Evolutionary conservation across 805 yeast genomes (phyloP).

Genomic region (Maudiozyma serrabonitensis): DNA sequence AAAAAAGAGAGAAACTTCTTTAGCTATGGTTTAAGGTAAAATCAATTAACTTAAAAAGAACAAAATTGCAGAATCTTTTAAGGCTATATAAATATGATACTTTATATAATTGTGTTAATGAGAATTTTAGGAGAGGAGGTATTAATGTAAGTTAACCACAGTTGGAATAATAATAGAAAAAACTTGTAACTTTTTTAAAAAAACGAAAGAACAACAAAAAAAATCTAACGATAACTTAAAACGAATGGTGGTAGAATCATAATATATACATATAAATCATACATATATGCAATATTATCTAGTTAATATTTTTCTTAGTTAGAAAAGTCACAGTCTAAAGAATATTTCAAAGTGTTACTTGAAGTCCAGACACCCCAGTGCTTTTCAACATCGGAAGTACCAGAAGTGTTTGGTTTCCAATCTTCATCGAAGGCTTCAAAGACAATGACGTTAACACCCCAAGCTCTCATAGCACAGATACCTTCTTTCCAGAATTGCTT

Average conservation of each 20-base stretch:
- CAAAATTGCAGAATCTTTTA: too few species aligned
- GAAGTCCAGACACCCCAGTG: conserved; percentile 86
- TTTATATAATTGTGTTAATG: too few species aligned
- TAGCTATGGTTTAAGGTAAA: too few species aligned
- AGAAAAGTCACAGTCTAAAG: conserved; percentile 39
- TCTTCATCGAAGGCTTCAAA: conserved; percentile 95
- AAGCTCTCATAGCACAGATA: conserved; percentile 85
- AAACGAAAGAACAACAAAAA: background rate
- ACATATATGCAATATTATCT: background rate
- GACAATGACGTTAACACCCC: conserved; percentile 89
- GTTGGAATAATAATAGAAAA: background rate
- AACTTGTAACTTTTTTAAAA: background rate
- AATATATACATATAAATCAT: background rate
- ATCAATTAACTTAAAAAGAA: too few species aligned
- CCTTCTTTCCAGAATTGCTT: conserved; percentile 76
- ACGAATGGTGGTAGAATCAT: background rate
- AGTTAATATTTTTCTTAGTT: background rate
- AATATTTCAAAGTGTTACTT: conserved; percentile 35
- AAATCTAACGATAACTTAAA: background rate
- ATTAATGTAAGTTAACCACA: background rate
- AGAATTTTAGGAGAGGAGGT: background rate
- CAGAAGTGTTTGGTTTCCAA: conserved; percentile 91
- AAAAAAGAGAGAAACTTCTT: too few species aligned
- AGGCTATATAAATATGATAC: too few species aligned
- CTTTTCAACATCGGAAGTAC: conserved; percentile 77